Evolutionary conservation across 768 basidiomycete genomes (phyloP).

Genomic region (Clitopilus passeckerianus): DNA sequence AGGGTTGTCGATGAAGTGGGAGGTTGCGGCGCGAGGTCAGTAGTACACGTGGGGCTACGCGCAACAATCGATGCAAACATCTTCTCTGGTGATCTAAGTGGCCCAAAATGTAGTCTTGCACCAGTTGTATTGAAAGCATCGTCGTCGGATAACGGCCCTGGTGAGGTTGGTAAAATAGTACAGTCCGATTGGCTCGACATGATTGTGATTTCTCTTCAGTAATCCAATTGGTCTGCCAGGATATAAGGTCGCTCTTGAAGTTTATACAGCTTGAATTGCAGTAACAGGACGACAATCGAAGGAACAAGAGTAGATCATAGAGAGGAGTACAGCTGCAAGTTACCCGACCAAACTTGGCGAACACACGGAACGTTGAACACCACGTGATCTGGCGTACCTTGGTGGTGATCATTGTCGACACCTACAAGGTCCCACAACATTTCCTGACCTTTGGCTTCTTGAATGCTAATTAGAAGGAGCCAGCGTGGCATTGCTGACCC

Average conservation of each 20-base stretch:
- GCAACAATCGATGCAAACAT: conserved; percentile 29
- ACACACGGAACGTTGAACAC: background rate
- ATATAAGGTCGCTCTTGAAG: background rate
- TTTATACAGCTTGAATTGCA: background rate
- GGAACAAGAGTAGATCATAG: background rate
- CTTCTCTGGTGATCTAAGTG: conserved; percentile 50
- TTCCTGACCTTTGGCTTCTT: too few species aligned
- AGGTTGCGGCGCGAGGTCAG: background rate
- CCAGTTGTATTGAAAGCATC: conserved; percentile 38
- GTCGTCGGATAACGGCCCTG: conserved; percentile 27
- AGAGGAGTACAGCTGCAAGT: background rate
- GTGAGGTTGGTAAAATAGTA: conserved; percentile 15
- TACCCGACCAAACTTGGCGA: background rate
- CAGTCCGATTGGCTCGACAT: background rate
- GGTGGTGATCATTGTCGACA: background rate
- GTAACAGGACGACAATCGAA: background rate
- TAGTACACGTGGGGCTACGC: conserved; percentile 6
- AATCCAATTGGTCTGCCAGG: background rate
- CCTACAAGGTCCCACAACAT: background rate
- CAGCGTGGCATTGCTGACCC: too few species aligned
- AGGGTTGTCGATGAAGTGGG: background rate
- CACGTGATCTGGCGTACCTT: background rate
- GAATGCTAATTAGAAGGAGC: background rate
- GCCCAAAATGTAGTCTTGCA: conserved; percentile 45
- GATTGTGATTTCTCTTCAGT: background rate